Percentiles rank a stretch among this genome's conserved stretches.
Evolutionary conservation across 2,329 filamentous ascomycete species (phyloP).

Genomic region (Byssoonygena ceratinophila): DNA sequence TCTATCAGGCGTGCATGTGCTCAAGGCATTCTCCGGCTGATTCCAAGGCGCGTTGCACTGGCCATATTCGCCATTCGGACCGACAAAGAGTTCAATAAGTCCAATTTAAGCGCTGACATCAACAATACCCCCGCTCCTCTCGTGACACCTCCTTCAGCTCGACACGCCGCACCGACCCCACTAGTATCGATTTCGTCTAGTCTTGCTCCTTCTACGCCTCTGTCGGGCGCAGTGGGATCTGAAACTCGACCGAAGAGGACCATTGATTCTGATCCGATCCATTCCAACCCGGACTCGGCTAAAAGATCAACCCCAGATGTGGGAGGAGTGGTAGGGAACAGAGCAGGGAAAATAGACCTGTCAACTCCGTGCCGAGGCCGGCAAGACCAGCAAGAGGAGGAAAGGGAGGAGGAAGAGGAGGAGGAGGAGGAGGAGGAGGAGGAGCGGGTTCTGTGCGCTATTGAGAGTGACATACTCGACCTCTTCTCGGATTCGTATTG

Average conservation of each 20-base stretch:
- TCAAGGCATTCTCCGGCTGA: slow-evolving; percentile 31
- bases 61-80: slow-evolving; percentile 17
- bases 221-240: slow-evolving; percentile 12
- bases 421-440: no score
- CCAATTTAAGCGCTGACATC: slow-evolving; percentile 8
- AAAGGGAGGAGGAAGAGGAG: no score
- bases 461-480: slow-evolving; percentile 56
- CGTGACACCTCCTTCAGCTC: not conserved
- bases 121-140: slow-evolving; percentile 3
- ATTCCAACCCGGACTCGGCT: slow-evolving; percentile 8
- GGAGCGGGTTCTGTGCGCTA: slow-evolving; percentile 46
- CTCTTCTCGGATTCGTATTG: slow-evolving; percentile 73
- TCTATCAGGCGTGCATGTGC: slow-evolving; percentile 38
- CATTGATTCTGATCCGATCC: slow-evolving; percentile 13
- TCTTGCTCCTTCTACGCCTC: slow-evolving; percentile 1
- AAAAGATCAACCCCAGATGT: not conserved
- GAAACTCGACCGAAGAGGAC: slow-evolving; percentile 8
- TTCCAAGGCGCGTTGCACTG: slow-evolving; percentile 36
- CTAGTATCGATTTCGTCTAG: not conserved
- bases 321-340: not conserved
- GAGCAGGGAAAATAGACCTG: slow-evolving; percentile 6
- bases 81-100: not conserved
- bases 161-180: slow-evolving; percentile 1
- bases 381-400: slow-evolving; percentile 39
- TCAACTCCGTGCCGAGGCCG: slow-evolving; percentile 22